These are phyloP conservation scores for Xylaria sp. DNA, from an alignment of 2,329 filamentous ascomycete species.

Conservation along the genomic window DNA sequence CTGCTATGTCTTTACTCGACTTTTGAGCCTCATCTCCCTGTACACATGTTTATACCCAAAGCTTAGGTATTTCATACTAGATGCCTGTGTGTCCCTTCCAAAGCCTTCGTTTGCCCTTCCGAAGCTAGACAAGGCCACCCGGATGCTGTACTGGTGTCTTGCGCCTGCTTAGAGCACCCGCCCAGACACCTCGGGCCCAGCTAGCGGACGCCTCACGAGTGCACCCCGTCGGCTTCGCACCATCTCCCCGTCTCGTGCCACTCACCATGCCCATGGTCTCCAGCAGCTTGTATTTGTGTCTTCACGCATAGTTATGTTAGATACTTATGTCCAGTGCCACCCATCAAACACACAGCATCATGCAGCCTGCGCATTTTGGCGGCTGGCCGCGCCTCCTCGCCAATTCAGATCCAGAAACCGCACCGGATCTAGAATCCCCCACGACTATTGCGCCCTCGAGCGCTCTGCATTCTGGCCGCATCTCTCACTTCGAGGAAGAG, in stretches of 20 bases:
- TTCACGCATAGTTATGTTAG: neutral
- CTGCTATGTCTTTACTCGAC: neutral
- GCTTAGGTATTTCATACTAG: neutral
- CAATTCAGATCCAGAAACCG: conserved; percentile 46
- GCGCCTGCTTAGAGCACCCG: too few species aligned
- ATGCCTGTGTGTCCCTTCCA: neutral
- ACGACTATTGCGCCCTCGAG: neutral
- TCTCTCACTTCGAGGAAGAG: neutral
- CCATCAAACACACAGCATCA: conserved; percentile 24
- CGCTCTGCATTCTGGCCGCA: neutral
- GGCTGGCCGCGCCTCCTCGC: conserved; percentile 53
- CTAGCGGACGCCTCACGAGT: neutral
- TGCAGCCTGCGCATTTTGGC: conserved; percentile 29
- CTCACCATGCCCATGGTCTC: neutral
- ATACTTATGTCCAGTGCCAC: neutral
- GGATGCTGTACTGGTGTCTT: too few species aligned
- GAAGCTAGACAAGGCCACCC: too few species aligned
- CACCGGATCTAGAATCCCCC: neutral
- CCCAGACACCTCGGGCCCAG: neutral
- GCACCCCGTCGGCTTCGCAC: neutral
- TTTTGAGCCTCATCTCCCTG: conserved; percentile 6
- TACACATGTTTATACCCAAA: too few species aligned
- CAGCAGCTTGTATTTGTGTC: neutral
- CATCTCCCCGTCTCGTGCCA: neutral
- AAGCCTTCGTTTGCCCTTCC: neutral